phyloP scores from a whole-genome alignment of 768 basidiomycete genomes.

The Panus rudis region DNA sequence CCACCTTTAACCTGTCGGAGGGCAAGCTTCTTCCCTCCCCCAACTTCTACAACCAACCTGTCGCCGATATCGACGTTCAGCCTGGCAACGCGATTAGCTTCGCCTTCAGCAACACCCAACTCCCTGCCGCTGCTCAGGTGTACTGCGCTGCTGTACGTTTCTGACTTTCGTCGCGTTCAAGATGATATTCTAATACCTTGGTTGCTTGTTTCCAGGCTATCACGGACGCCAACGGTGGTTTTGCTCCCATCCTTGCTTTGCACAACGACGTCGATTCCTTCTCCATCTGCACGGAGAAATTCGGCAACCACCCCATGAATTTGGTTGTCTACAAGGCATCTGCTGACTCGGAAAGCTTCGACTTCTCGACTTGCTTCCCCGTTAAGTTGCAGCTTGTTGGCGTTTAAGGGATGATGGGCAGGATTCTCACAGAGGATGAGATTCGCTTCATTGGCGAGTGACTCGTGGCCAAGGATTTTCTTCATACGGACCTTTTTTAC shows the following conservation, averaged over 20 bases:
- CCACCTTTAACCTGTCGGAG: too few relatives aligned
- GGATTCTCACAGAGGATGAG: too few relatives aligned
- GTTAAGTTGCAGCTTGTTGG: slow-evolving; percentile 17
- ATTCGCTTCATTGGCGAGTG: neutral
- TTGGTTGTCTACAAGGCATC: slow-evolving; percentile 18
- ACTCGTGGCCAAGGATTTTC: neutral
- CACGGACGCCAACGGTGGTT: slow-evolving; percentile 14
- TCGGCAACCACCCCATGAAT: slow-evolving; percentile 10
- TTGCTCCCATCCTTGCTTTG: slow-evolving; percentile 15
- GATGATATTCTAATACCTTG: neutral
- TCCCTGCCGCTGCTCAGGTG: slow-evolving; percentile 24
- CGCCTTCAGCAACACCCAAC: slow-evolving; percentile 30
- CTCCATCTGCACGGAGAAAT: slow-evolving; percentile 5
- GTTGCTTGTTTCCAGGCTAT: slow-evolving; percentile 7
- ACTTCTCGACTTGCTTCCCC: slow-evolving; percentile 14
- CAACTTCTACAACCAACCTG: too few relatives aligned
- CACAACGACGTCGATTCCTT: slow-evolving; percentile 10
- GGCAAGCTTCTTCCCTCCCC: too few relatives aligned
- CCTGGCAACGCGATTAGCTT: slow-evolving; percentile 26
- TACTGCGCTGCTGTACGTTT: slow-evolving; percentile 29
- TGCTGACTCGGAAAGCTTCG: slow-evolving; percentile 7
- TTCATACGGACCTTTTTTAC: too few relatives aligned
- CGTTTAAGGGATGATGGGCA: neutral
- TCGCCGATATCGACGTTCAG: slow-evolving; percentile 24
- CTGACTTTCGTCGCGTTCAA: neutral